phyloP scores from a whole-genome alignment of 176 grass and related monocot genomes.

The Oryza glumipatula region DNA sequence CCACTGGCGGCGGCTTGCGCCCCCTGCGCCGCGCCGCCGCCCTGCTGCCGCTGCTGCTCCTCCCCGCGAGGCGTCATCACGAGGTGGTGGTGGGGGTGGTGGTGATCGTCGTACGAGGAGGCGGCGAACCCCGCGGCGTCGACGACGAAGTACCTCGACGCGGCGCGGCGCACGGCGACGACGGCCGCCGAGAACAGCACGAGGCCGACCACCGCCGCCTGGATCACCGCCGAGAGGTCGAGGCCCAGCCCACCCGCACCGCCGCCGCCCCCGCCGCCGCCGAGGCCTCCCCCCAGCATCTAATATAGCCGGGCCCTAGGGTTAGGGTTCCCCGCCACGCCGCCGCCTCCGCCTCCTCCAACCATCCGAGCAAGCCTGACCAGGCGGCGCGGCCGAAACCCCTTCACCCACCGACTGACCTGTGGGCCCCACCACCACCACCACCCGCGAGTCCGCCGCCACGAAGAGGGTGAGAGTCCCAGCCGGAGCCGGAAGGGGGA shows the following conservation, averaged over 20 bases:
- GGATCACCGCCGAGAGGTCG: constrained; percentile 71
- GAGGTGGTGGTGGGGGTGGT: constrained; percentile 28
- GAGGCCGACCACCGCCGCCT: constrained; percentile 52
- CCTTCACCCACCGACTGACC: not conserved
- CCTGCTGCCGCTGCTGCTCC: not conserved
- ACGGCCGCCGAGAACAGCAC: constrained; percentile 52
- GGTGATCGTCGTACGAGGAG: constrained; percentile 50
- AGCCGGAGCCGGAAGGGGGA: constrained; percentile 42
- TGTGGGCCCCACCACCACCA: not conserved
- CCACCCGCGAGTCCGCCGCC: not conserved
- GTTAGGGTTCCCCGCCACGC: constrained; percentile 51
- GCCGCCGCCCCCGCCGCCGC: constrained; percentile 23
- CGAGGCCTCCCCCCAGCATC: constrained; percentile 57
- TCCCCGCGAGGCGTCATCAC: constrained; percentile 33
- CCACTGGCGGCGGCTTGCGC: not conserved
- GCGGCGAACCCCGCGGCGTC: constrained; percentile 68
- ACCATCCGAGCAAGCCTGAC: constrained; percentile 38
- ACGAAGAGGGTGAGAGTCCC: not conserved
- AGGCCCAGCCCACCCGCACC: constrained; percentile 32
- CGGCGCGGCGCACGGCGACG: constrained; percentile 61
- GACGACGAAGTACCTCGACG: constrained; percentile 89
- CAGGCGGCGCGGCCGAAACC: not conserved
- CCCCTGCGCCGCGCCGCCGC: not conserved
- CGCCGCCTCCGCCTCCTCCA: constrained; percentile 29
- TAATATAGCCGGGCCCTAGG: constrained; percentile 51